These are phyloP conservation scores for Margaritispora aquatica DNA, from an alignment of 495 filamentous ascomycete species.

Conservation along the genomic window DNA sequence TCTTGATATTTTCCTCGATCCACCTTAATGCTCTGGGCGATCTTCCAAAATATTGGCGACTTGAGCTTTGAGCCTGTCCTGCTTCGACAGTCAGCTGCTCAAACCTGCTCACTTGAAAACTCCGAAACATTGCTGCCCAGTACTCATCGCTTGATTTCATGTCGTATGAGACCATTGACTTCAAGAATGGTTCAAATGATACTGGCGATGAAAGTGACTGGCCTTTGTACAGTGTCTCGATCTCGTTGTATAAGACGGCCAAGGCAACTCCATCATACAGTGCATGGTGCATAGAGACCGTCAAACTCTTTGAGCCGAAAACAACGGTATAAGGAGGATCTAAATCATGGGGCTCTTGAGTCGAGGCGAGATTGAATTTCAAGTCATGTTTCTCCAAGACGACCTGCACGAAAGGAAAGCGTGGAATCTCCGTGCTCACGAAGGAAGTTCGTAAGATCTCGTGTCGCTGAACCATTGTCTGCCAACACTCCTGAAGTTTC, in stretches of 20 bases:
- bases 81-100: not conserved
- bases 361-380: not conserved
- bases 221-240: slow-evolving; percentile 46
- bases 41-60: slow-evolving; percentile 11
- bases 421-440: slow-evolving; percentile 37
- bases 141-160: slow-evolving; percentile 43
- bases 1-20: slow-evolving; percentile 41
- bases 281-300: slow-evolving; percentile 72
- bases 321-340: slow-evolving; percentile 25
- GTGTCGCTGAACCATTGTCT: slow-evolving; percentile 43
- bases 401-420: slow-evolving; percentile 52
- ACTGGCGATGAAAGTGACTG: slow-evolving; percentile 35
- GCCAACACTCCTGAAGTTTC: slow-evolving; percentile 39
- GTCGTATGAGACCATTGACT: slow-evolving; percentile 35
- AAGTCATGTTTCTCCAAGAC: slow-evolving; percentile 30
- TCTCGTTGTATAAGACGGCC: slow-evolving; percentile 54
- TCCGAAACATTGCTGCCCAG: slow-evolving; percentile 50
- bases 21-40: slow-evolving; percentile 29
- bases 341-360: not conserved
- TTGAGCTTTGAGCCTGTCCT: not conserved
- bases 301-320: slow-evolving; percentile 23
- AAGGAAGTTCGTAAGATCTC: slow-evolving; percentile 58
- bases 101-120: slow-evolving; percentile 35
- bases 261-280: slow-evolving; percentile 76
- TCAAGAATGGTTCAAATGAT: slow-evolving; percentile 42